phyloP scores from a whole-genome alignment of 352 stramenopile species.

The Phytophthora parvispora region DNA sequence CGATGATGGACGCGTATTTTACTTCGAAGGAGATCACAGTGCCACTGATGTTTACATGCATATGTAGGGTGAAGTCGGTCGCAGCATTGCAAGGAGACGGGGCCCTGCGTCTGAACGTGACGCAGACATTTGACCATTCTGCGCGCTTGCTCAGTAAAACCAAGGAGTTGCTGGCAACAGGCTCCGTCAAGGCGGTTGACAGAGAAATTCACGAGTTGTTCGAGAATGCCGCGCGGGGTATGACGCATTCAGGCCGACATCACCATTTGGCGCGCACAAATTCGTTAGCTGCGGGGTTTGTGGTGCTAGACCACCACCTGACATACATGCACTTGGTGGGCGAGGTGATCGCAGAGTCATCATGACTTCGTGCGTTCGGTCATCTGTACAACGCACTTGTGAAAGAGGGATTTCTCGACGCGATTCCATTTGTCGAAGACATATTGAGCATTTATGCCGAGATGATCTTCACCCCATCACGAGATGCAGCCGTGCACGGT shows the following conservation, averaged over 20 bases:
- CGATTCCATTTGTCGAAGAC: slow-evolving; percentile 32
- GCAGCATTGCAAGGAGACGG: slow-evolving; percentile 30
- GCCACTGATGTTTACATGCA: slow-evolving; percentile 25
- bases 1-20: slow-evolving; percentile 29
- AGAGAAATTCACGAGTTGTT: not conserved
- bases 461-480: slow-evolving; percentile 37
- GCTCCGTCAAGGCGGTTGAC: not conserved
- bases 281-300: slow-evolving; percentile 28
- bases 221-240: slow-evolving; percentile 3
- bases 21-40: slow-evolving; percentile 17
- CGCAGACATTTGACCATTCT: slow-evolving; percentile 20
- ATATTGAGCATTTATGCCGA: slow-evolving; percentile 24
- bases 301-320: slow-evolving; percentile 30
- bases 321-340: slow-evolving; percentile 5
- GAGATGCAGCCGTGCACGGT: slow-evolving; percentile 14
- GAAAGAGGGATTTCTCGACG: slow-evolving; percentile 11
- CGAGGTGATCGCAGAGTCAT: slow-evolving; percentile 18
- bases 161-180: slow-evolving; percentile 8
- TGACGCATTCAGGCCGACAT: slow-evolving; percentile 1
- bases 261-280: slow-evolving; percentile 20
- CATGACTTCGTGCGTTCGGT: slow-evolving; percentile 32
- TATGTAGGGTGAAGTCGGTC: slow-evolving; percentile 37
- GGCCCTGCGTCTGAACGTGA: slow-evolving; percentile 14
- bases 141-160: slow-evolving; percentile 18
- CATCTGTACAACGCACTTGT: slow-evolving; percentile 38